Evolutionary conservation across 2,329 filamentous ascomycete species (phyloP), one percentile per base, ranked within the genome.

Genomic region (Neonectria neomacrospora): DNA sequence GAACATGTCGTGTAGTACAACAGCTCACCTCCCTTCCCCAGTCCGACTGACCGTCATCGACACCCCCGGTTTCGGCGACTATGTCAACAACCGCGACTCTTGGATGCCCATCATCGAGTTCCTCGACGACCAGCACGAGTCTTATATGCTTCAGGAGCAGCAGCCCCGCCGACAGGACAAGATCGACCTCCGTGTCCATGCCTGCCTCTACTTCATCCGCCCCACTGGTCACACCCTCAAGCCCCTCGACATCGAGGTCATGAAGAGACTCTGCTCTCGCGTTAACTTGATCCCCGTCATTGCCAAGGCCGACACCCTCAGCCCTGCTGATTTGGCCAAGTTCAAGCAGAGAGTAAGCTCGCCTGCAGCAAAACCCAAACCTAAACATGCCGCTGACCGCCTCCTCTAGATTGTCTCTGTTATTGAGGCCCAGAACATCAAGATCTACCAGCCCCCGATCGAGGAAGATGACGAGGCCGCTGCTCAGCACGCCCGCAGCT

Each of bases 71-170:
- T 99, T 99, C 78, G 96, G 96, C 81, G 96, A 99, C 88, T 99
- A 99, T 79, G 96, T 99, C 80, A 99, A 99, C 91, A 99, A 99
- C 89, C 92, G 95, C 78, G 96, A 99, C 82, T 98, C 96, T 68
- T 99, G 96, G 96, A 96, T 97, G 88, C 96, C 96, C 79, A 98
- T 99, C 79, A 98, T 99, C 82, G 96, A 99, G 83, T 99, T 99
- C 86, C 88, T 99, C 76, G 96, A 99, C 83, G 96, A 99, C 84
- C 96, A 99, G 88, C 96, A 99, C 81, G 96, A 99, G 87, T 99
- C 96, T 39, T 99, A 99, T 84, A 99, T 99, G 96, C 88, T 99
- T 79, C 96, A 99, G 86, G 96, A 99, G 89, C 96, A 99, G 83
- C 96, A 99, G 84, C 96, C 96, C 74, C 93, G 93, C 82, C 94